These are phyloP conservation scores for Hirsutella thompsonii DNA, from an alignment of 2,329 filamentous ascomycete species.

Conservation along the genomic window DNA sequence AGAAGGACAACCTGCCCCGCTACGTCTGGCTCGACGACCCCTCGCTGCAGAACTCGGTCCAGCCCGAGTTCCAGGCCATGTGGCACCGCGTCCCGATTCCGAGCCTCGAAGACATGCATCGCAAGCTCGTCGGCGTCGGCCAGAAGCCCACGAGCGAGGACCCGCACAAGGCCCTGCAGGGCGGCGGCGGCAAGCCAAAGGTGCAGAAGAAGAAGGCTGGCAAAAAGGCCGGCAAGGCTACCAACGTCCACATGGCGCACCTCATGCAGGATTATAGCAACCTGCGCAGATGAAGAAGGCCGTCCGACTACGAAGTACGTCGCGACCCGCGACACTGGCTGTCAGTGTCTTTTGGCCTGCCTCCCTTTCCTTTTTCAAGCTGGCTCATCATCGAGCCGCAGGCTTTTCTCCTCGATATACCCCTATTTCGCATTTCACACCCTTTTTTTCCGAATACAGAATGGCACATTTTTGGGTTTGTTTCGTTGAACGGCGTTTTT, in stretches of 20 bases:
- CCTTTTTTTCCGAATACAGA: too few relatives aligned
- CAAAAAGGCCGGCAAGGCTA: slow-evolving; percentile 65
- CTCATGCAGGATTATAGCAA: slow-evolving; percentile 62
- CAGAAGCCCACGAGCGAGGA: slow-evolving; percentile 79
- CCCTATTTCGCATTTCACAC: too few relatives aligned
- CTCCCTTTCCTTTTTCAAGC: too few relatives aligned
- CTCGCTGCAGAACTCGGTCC: slow-evolving; percentile 60
- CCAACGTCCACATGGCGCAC: slow-evolving; percentile 76
- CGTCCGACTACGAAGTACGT: too few relatives aligned
- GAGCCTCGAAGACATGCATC: slow-evolving; percentile 60
- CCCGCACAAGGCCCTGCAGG: slow-evolving; percentile 35
- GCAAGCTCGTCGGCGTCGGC: slow-evolving; percentile 62
- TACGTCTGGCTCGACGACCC: slow-evolving; percentile 86
- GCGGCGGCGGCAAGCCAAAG: slow-evolving; percentile 45
- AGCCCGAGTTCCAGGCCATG: slow-evolving; percentile 69
- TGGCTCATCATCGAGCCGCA: too few relatives aligned
- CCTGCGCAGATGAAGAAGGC: slow-evolving; percentile 30
- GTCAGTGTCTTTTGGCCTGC: too few relatives aligned
- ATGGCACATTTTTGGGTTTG: too few relatives aligned
- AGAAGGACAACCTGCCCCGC: slow-evolving; percentile 79
- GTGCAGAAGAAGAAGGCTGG: slow-evolving; percentile 57
- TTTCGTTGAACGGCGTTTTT: too few relatives aligned
- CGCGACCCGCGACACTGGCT: too few relatives aligned
- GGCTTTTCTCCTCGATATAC: too few relatives aligned
- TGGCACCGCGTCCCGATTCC: slow-evolving; percentile 77